Percentiles rank a stretch among this genome's conserved stretches.
phyloP scores from a whole-genome alignment of 495 filamentous ascomycete genomes.

The Penicillium paradoxum region DNA sequence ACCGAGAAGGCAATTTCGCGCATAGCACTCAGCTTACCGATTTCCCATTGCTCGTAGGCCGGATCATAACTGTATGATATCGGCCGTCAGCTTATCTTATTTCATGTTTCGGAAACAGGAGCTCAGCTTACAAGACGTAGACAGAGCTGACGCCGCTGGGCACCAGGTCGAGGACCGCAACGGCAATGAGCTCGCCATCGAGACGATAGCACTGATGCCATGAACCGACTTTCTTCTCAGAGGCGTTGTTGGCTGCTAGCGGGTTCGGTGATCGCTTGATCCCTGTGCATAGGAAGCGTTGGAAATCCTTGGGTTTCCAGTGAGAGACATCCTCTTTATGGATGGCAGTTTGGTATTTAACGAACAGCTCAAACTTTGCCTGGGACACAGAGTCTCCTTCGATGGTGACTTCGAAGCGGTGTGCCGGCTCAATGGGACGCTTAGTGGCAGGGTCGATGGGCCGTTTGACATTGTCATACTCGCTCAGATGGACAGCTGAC shows the following conservation, averaged over 20 bases:
- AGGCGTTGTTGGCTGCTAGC: slow-evolving; percentile 31
- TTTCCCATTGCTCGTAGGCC: slow-evolving; percentile 69
- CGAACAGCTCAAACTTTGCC: slow-evolving; percentile 77
- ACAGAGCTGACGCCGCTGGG: slow-evolving; percentile 87
- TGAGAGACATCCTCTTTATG: slow-evolving; percentile 68
- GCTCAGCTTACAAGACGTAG: slow-evolving; percentile 67
- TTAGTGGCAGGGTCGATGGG: slow-evolving; percentile 51
- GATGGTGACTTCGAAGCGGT: slow-evolving; percentile 72
- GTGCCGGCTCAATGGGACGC: slow-evolving; percentile 62
- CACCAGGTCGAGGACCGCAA: slow-evolving; percentile 84
- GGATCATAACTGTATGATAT: slow-evolving; percentile 59
- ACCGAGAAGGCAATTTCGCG: slow-evolving; percentile 74
- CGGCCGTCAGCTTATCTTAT: slow-evolving; percentile 6
- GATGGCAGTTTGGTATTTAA: slow-evolving; percentile 78
- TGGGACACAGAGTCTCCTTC: slow-evolving; percentile 77
- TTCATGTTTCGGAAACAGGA: neutral
- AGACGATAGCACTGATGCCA: slow-evolving; percentile 94
- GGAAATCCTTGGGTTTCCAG: slow-evolving; percentile 67
- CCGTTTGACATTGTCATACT: slow-evolving; percentile 52
- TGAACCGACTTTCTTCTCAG: slow-evolving; percentile 67
- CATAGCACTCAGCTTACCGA: slow-evolving; percentile 85
- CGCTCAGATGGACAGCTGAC: slow-evolving; percentile 65
- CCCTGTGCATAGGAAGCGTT: slow-evolving; percentile 84
- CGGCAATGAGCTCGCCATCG: slow-evolving; percentile 80
- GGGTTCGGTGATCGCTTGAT: slow-evolving; percentile 47